A percentile compares a stretch with the other conserved stretches of the same genome.
Conservation (phyloP, 352 stramenopile genomes). For the Globisporangium spiculum region DNA sequence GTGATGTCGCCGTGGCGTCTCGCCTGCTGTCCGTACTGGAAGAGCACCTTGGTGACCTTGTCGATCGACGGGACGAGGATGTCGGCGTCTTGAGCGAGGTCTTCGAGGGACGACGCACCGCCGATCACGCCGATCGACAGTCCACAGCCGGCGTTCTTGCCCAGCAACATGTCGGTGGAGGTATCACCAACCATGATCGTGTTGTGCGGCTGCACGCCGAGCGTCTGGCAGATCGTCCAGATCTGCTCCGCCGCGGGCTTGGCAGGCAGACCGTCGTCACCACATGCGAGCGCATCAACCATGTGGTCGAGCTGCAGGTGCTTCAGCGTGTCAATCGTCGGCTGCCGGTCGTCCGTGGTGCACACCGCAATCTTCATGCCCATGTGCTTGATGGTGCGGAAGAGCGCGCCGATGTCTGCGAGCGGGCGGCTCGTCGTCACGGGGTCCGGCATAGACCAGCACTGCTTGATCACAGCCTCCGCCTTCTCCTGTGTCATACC, state of each 20-base stretch:
- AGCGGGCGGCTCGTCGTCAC: conserved; percentile 71
- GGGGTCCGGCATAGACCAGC: conserved; percentile 82
- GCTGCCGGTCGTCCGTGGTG: conserved; percentile 81
- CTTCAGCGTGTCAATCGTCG: conserved; percentile 72
- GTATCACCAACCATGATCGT: conserved; percentile 89
- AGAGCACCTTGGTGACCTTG: conserved; percentile 77
- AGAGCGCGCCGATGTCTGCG: conserved; percentile 69
- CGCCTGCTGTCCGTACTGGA: conserved; percentile 81
- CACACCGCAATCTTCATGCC: conserved; percentile 88
- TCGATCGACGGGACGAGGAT: conserved; percentile 79
- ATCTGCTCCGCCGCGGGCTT: conserved; percentile 86
- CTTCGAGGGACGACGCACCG: conserved; percentile 75
- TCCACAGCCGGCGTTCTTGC: conserved; percentile 68
- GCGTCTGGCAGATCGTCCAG: conserved; percentile 76
- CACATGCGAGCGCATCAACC: conserved; percentile 75
- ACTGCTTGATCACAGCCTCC: conserved; percentile 65
- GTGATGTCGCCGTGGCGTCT: conserved; percentile 44
- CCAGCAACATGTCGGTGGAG: conserved; percentile 82
- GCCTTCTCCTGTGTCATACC: conserved; percentile 63
- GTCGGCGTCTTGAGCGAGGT: conserved; percentile 79
- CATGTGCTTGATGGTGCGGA: conserved; percentile 83
- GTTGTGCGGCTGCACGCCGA: conserved; percentile 78
- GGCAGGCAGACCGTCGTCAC: conserved; percentile 77
- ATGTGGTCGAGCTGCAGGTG: conserved; percentile 72
- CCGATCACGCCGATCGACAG: conserved; percentile 78